Percentiles rank a stretch among this genome's conserved stretches.
Evolutionary conservation across 2,329 filamentous ascomycete genomes (phyloP).

Genomic region (Whalleya microplaca): DNA sequence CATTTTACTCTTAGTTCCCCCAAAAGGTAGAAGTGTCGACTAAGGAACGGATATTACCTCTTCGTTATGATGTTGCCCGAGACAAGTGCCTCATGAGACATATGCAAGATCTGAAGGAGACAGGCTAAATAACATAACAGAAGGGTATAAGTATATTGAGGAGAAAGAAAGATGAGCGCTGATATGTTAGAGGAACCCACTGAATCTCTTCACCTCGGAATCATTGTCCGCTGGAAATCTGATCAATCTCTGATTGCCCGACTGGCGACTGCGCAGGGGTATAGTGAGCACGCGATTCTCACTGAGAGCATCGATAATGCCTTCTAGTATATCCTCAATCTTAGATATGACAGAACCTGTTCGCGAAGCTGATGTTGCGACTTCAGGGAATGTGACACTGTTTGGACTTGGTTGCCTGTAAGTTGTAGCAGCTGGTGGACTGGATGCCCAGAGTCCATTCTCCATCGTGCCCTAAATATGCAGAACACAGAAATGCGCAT

Average conservation of each 20-base stretch:
- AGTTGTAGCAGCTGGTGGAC: constrained; percentile 31
- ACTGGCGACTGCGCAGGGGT: constrained; percentile 45
- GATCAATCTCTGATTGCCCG: constrained; percentile 26
- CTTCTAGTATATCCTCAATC: constrained; percentile 60
- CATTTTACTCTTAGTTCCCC: not conserved
- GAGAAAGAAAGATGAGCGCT: constrained; percentile 6
- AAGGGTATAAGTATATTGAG: constrained; percentile 1
- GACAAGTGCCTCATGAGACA: constrained; percentile 62
- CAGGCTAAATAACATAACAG: constrained; percentile 46
- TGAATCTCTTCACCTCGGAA: constrained; percentile 32
- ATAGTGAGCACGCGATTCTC: constrained; percentile 51
- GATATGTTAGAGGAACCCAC: constrained; percentile 27
- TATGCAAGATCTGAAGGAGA: constrained; percentile 60
- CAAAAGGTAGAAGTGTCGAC: not conserved
- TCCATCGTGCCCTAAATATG: not conserved
- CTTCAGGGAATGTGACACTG: not conserved
- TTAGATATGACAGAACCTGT: constrained; percentile 47
- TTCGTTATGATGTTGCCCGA: constrained; percentile 62
- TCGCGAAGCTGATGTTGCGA: constrained; percentile 9
- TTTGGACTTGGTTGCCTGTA: not conserved
- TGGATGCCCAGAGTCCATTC: not conserved
- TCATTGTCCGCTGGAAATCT: constrained; percentile 30
- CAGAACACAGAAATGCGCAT: too few relatives aligned
- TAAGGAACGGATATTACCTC: constrained; percentile 47
- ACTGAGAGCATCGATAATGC: constrained; percentile 53